These are phyloP conservation scores for Tritrichomonas foetus DNA, from an alignment of 208 protist species.

Conservation along the genomic window DNA sequence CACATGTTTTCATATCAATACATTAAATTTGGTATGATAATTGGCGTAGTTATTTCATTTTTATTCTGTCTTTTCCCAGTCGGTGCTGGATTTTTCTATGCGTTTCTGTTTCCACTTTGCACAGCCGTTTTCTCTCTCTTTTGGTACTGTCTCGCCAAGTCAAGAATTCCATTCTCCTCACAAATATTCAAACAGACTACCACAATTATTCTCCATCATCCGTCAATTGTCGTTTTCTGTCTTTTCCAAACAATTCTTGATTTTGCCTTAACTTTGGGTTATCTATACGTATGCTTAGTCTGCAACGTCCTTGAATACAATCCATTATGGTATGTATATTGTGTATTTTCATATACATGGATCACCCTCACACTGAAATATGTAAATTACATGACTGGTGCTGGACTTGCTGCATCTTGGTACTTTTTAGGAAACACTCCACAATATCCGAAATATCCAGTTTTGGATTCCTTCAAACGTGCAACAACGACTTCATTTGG, in stretches of 20 bases:
- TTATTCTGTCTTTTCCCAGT: background rate
- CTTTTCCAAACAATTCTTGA: background rate
- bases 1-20: background rate
- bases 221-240: background rate
- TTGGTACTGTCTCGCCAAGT: background rate
- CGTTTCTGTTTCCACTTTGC: background rate
- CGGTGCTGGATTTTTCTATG: background rate
- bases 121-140: background rate
- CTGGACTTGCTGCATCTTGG: background rate
- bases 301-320: background rate
- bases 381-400: background rate
- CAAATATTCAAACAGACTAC: background rate
- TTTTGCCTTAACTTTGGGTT: background rate
- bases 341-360: background rate
- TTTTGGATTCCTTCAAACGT: background rate
- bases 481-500: background rate
- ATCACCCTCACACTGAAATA: background rate
- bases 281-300: background rate
- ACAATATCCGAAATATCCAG: background rate
- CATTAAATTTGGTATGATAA: background rate
- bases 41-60: background rate
- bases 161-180: background rate
- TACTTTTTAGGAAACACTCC: background rate
- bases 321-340: background rate
- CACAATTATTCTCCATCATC: background rate